Percentiles rank a stretch among this genome's conserved stretches.
Evolutionary conservation across 495 filamentous ascomycete species (phyloP).

Genomic region (Lophiotrema nucula): DNA sequence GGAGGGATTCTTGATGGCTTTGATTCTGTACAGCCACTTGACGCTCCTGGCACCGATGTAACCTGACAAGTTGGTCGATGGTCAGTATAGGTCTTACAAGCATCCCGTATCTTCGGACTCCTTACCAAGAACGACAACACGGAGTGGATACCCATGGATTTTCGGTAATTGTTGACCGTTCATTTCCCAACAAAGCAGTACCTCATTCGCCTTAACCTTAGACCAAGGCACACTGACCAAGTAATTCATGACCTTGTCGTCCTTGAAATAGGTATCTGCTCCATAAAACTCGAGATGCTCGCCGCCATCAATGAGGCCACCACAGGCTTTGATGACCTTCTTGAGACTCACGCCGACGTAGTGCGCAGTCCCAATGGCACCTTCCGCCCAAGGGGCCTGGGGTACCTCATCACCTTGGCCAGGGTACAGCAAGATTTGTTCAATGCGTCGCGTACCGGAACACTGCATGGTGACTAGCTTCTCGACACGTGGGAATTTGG

Average conservation of each 20-base stretch:
- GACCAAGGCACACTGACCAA: background rate
- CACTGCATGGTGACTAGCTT: constrained; percentile 62
- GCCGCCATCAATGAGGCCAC: constrained; percentile 53
- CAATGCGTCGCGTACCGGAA: constrained; percentile 62
- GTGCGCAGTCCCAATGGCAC: constrained; percentile 62
- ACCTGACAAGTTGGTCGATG: background rate
- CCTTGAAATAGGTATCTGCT: constrained; percentile 66
- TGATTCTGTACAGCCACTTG: constrained; percentile 58
- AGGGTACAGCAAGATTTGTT: constrained; percentile 60
- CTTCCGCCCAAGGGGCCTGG: constrained; percentile 60
- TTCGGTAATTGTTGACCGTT: constrained; percentile 63
- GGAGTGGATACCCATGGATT: constrained; percentile 62
- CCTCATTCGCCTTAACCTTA: background rate
- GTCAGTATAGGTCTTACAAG: too few relatives aligned
- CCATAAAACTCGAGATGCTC: constrained; percentile 63
- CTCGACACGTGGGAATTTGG: constrained; percentile 53
- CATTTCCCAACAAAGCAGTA: constrained; percentile 58
- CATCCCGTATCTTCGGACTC: background rate
- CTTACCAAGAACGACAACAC: constrained; percentile 54
- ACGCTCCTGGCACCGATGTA: constrained; percentile 59
- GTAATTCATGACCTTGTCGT: constrained; percentile 60
- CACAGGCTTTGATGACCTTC: constrained; percentile 63
- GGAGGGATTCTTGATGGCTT: constrained; percentile 47
- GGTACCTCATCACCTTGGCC: constrained; percentile 66
- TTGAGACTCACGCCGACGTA: constrained; percentile 63